Evolutionary conservation across 331 rosid genomes (phyloP), one percentile per base, ranked within the genome.

Genomic region (Quercus lobata): DNA sequence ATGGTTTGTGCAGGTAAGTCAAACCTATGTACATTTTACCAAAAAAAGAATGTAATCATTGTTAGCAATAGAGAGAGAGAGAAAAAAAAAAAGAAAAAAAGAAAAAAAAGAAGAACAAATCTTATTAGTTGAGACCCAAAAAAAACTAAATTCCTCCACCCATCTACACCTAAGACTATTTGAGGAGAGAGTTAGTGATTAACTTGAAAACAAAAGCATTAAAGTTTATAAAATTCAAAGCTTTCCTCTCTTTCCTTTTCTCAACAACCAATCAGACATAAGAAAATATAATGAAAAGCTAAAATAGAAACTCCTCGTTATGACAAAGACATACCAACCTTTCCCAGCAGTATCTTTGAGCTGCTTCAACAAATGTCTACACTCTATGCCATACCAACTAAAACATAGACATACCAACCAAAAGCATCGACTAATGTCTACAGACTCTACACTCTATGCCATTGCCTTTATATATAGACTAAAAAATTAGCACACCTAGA

Each of bases 1-100:
- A 92, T 83, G 44, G 93, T 88, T 78, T 81, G 91, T 16, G 98
- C 97, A 52, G 95, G 88, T 97, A 91, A 87, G 77, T 91, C 88
- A 80, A 92, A 91, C 98, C 97, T 94, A 73, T 73, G 76, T 44
- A 68, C 32, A 0, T 15, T 68, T 34, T 12, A 49, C 60, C 44
- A 55, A 37, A 19, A 35, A 65, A 24, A 71, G 56, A 49, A 60
- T 24, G 30, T 14, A 24, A 11, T 24, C 30, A 60, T 24, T 60
- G 18, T 22, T 57, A 19, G 11, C 2, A 35, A 2, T 10, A 0
- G 0, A 35, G 0, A 0, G 0, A 35, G 7, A 35, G 7, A 14
- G 3, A 15, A 14, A 17, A 61, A 25, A 5, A 61, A 25, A 3
- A 35, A 35, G 7, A 14, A 7, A 15, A 14, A 17, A 61, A 25